Conservation (phyloP, 371 early-diverging fungal species). For the Mortierella sp. region DNA sequence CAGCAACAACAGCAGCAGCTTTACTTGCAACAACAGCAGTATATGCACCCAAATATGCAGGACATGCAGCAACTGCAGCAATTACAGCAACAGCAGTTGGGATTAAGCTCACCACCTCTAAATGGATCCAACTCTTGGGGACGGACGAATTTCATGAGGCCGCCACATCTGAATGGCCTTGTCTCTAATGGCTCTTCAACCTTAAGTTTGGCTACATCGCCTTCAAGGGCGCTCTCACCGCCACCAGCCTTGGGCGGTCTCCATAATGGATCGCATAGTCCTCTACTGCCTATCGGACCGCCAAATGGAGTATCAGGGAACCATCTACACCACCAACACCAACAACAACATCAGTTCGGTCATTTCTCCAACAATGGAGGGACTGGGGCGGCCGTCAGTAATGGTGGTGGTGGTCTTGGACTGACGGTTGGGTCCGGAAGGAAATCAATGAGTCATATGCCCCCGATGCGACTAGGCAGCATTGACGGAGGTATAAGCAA, state of each 20-base stretch:
- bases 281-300: conserved; percentile 34
- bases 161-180: conserved; percentile 26
- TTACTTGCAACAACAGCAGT: conserved; percentile 27
- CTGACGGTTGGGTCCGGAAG: conserved; percentile 42
- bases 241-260: conserved; percentile 27
- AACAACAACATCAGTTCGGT: conserved; percentile 17
- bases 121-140: conserved; percentile 49
- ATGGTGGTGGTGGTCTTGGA: conserved; percentile 13
- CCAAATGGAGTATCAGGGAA: conserved; percentile 14
- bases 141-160: conserved; percentile 34
- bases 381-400: not conserved
- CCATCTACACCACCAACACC: conserved; percentile 24
- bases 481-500: conserved; percentile 14
- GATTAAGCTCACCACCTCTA: conserved; percentile 41
- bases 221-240: conserved; percentile 37
- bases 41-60: conserved; percentile 24
- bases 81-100: conserved; percentile 32
- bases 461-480: conserved; percentile 22
- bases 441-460: conserved; percentile 48
- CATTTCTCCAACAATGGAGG: conserved; percentile 25
- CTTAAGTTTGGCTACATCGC: conserved; percentile 27
- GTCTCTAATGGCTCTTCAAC: conserved; percentile 15
- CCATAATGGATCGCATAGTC: conserved; percentile 32
- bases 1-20: conserved; percentile 40
- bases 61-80: conserved; percentile 26